Base-by-base conservation (phyloP, 441 rosid species). In the Gossypium schwendimanii region DNA sequence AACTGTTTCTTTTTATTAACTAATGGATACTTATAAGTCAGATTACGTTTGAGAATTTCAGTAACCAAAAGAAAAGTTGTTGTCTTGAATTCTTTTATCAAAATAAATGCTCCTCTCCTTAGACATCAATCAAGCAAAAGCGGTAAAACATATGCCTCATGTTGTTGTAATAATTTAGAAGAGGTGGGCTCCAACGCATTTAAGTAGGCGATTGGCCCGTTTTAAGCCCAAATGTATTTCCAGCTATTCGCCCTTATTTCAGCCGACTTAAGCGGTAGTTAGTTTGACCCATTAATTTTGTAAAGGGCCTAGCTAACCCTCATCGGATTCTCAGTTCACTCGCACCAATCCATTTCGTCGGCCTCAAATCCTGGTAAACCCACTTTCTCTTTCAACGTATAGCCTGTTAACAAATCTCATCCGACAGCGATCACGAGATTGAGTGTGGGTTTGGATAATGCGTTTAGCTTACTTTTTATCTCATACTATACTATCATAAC, bases 391-490 rank as follows among this genome's bases (percentile, higher is more conserved):
- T 39, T 10, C 33, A 12, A 5, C 47, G 11, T 21, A 24, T 12
- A 20, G 15, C 17, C 70, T 7, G 6, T 18, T 10, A 8, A 8
- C 44, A 39, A 6, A 10, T 75, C 15, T 52, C 63, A 5, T 23
- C 66, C 2, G 41, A 76, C 45, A 84, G 77, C 23, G 80, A 80
- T 71, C 77, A 81, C 20, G 81, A 78, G 7, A 57, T 57, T 6
- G 8, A 57, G 41, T 36, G 41, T 7, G 10, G 2, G 10, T 36
- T 36, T 1, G 41, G 10, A 36, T 36, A 36, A 36, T 36, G 10
- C 0, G 2, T 36, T 36, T 36, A 36, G 10, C 0, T 36, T 36
- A 36, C 2, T 36, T 36, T 36, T 36, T 36, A 1, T 36, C 2
- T 36, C 41, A 36, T 2, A 8, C 10, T 36, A 36, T 36, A 36